phyloP scores from a whole-genome alignment of 768 basidiomycete species.

The Paxillus ammoniavirescens region DNA sequence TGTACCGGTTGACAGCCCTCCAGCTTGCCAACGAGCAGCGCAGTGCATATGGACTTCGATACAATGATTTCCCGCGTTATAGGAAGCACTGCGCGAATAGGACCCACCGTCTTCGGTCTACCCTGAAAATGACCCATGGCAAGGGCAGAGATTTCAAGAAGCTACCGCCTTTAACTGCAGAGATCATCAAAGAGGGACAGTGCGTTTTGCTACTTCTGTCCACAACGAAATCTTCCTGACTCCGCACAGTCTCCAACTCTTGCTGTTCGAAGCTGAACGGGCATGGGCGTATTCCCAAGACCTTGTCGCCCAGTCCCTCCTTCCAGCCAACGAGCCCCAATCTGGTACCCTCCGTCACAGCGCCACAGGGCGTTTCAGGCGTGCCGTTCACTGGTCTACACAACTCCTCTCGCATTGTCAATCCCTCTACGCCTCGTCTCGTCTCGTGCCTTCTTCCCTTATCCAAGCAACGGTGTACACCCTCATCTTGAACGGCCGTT shows the following conservation, averaged over 20 bases:
- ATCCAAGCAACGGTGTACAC: slow-evolving; percentile 77
- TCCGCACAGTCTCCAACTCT: slow-evolving; percentile 64
- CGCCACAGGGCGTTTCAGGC: slow-evolving; percentile 77
- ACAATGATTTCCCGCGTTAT: slow-evolving; percentile 86
- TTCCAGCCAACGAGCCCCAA: slow-evolving; percentile 49
- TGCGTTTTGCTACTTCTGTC: slow-evolving; percentile 39
- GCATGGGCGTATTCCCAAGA: slow-evolving; percentile 91
- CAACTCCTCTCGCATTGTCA: slow-evolving; percentile 75
- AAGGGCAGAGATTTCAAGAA: slow-evolving; percentile 92
- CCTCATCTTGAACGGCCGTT: slow-evolving; percentile 78
- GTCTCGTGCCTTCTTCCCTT: slow-evolving; percentile 55
- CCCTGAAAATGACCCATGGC: slow-evolving; percentile 83
- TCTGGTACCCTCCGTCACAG: slow-evolving; percentile 64
- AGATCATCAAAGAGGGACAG: slow-evolving; percentile 84
- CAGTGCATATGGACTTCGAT: slow-evolving; percentile 86
- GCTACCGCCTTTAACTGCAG: slow-evolving; percentile 59
- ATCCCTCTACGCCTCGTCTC: slow-evolving; percentile 50
- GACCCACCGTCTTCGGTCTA: slow-evolving; percentile 82
- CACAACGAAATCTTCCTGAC: slow-evolving; percentile 4
- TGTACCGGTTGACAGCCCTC: slow-evolving; percentile 53
- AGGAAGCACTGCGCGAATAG: slow-evolving; percentile 93
- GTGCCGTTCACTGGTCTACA: slow-evolving; percentile 75
- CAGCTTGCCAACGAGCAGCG: slow-evolving; percentile 86
- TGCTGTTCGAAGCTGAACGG: slow-evolving; percentile 89
- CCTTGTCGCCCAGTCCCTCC: slow-evolving; percentile 51